Conservation (phyloP, 192 early-diverging fungal species). For the Paraglomus occultum region DNA sequence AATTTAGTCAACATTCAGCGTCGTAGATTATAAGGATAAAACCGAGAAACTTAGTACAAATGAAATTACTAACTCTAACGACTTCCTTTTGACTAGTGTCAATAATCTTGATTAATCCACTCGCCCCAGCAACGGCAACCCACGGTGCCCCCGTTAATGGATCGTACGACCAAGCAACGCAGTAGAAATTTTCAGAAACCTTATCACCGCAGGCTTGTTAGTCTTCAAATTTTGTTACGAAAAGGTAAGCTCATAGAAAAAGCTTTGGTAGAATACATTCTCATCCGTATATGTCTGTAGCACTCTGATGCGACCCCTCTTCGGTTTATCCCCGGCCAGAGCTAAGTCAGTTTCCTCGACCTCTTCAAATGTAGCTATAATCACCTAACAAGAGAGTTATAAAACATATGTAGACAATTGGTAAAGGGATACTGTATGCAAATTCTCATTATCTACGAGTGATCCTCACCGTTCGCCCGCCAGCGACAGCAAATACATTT, state of each 20-base stretch:
- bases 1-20: too few species aligned
- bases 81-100: neutral
- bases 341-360: neutral
- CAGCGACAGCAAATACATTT: constrained; percentile 10
- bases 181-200: constrained; percentile 25
- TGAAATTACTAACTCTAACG: neutral
- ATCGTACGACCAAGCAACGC: constrained; percentile 22
- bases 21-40: too few species aligned
- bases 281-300: constrained; percentile 25
- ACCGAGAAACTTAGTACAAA: too few species aligned
- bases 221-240: neutral
- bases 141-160: constrained; percentile 4
- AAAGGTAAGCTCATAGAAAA: neutral
- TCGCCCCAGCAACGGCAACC: constrained; percentile 19
- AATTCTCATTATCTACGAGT: neutral
- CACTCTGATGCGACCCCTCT: neutral
- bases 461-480: constrained; percentile 12
- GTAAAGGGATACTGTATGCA: neutral
- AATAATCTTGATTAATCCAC: constrained; percentile 9
- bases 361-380: neutral
- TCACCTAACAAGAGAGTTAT: neutral
- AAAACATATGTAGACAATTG: neutral
- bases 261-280: constrained; percentile 9
- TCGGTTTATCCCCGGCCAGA: neutral
- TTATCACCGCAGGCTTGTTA: neutral